Base-by-base conservation (phyloP, 2,329 filamentous ascomycete genomes). In the Colletotrichum karsti region DNA sequence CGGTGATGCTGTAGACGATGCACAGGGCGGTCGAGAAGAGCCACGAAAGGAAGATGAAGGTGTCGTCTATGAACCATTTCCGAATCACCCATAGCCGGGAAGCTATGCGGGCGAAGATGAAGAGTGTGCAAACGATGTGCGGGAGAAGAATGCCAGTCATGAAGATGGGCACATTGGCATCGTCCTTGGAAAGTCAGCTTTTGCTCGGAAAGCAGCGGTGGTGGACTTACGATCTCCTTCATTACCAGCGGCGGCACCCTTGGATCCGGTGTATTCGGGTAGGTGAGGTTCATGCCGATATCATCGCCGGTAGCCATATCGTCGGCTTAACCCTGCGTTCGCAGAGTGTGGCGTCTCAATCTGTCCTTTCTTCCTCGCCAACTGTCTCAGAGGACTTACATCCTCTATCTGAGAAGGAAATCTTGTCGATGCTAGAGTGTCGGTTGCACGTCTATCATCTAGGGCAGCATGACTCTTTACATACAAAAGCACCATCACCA, bases 21-120 rank as follows among this genome's bases (percentile, higher is more conserved):
- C 74, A 77, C 7, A 78, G 74, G 6, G 74, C 73, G 1, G 77
- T 78, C 7, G 77, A 75, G 70, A 74, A 76, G 53, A 73, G 51
- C 74, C 74, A 79, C 6, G 77, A 73, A n/a, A 71, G 60, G 15
- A 77, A 37, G 33, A 78, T 76, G 28, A 79, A 73, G 3, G 73
- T 75, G 72, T 78, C 77, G 57, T 78, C 77, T 30, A 75, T 59
- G 67, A 76, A 78, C 77, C 77, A 79, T 59, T 74, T 77, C 1
- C 74, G 70, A 9, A 77, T 70, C 35, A 79, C 63, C 48, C 70
- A 54, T 28, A 76, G 53, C 12, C 77, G 75, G 7, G 77, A 78
- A 60, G 68, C 72, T 12, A 71, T 60, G 4, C 77, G 74, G 10
- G 72, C 70, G 37, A 75, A 28, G 46, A 78, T 67, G 69, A 78